These are phyloP conservation scores for Cladosporium sp. DNA, from an alignment of 2,329 filamentous ascomycete species.

Conservation along the genomic window DNA sequence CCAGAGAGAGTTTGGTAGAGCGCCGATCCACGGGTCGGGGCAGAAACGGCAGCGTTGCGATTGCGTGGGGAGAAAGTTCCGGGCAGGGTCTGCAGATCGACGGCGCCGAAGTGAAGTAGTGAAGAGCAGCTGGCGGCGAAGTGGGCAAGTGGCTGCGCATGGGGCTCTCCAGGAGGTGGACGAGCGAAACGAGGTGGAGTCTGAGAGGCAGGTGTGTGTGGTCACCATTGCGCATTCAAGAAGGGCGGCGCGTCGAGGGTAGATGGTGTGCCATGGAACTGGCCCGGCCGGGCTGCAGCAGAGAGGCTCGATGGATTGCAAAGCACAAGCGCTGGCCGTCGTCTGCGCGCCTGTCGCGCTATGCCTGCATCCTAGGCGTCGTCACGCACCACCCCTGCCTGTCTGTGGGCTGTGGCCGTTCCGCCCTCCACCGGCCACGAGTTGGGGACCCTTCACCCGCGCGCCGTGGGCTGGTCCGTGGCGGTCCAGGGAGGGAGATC, in stretches of 20 bases:
- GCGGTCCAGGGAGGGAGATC: background rate
- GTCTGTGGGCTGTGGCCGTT: background rate
- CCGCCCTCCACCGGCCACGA: slow-evolving; percentile 9
- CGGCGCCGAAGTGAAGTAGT: background rate
- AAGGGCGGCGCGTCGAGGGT: background rate
- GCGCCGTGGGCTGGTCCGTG: background rate
- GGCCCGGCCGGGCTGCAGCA: background rate
- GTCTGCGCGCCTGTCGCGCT: slow-evolving; percentile 9
- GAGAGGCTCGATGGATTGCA: slow-evolving; percentile 2
- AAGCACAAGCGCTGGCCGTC: slow-evolving; percentile 8
- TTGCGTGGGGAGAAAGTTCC: slow-evolving; percentile 1
- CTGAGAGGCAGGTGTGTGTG: background rate
- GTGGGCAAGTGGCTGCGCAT: background rate
- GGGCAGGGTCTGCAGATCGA: slow-evolving; percentile 10
- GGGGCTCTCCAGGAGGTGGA: background rate
- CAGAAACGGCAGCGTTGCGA: slow-evolving; percentile 6
- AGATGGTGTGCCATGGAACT: slow-evolving; percentile 5
- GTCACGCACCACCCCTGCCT: slow-evolving; percentile 9
- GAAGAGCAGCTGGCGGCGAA: slow-evolving; percentile 4
- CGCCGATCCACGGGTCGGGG: slow-evolving; percentile 3
- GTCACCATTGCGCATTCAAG: background rate
- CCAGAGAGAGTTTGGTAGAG: slow-evolving; percentile 1
- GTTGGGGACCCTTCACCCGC: background rate
- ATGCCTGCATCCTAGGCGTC: background rate
- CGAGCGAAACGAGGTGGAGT: background rate